Conservation (phyloP, 2,329 filamentous ascomycete genomes). For the Cucurbitaria berberidis region DNA sequence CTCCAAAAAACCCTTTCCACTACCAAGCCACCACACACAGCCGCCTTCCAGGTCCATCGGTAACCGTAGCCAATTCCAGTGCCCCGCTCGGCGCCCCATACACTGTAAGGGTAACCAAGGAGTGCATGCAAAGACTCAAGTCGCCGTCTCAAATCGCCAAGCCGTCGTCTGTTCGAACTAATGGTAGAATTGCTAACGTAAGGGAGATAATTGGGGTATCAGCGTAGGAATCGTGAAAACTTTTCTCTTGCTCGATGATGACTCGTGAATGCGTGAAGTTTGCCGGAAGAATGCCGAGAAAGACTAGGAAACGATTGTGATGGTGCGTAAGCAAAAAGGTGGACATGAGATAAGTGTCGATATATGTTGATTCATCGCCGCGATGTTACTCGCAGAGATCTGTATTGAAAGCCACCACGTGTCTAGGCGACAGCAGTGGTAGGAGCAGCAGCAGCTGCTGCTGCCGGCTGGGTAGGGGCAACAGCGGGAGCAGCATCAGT, state of each 20-base stretch:
- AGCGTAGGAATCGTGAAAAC: constrained; percentile 52
- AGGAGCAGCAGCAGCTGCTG: constrained; percentile 52
- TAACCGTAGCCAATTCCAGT: constrained; percentile 36
- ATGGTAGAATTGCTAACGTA: constrained; percentile 46
- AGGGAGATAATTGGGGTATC: constrained; percentile 53
- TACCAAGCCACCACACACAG: constrained; percentile 42
- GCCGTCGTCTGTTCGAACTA: constrained; percentile 45
- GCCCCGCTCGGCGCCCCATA: constrained; percentile 13
- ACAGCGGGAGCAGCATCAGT: constrained; percentile 33
- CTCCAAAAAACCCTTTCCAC: constrained; percentile 31
- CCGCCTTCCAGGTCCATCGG: constrained; percentile 40
- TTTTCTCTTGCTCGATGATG: constrained; percentile 43
- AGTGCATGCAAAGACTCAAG: constrained; percentile 23
- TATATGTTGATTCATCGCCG: constrained; percentile 13
- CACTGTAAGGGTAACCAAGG: constrained; percentile 10
- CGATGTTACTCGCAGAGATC: constrained; percentile 28
- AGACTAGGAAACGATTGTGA: constrained; percentile 43
- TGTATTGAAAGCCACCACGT: constrained; percentile 2
- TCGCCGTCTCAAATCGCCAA: constrained; percentile 43
- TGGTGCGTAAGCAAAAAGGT: constrained; percentile 20
- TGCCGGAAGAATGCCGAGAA: constrained; percentile 43
- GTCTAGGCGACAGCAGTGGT: constrained; percentile 49
- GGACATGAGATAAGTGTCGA: constrained; percentile 16
- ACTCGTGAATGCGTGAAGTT: constrained; percentile 48
- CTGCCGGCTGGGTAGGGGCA: constrained; percentile 45